Conservation (phyloP, 768 basidiomycete genomes). For the Steccherinum ochraceum region DNA sequence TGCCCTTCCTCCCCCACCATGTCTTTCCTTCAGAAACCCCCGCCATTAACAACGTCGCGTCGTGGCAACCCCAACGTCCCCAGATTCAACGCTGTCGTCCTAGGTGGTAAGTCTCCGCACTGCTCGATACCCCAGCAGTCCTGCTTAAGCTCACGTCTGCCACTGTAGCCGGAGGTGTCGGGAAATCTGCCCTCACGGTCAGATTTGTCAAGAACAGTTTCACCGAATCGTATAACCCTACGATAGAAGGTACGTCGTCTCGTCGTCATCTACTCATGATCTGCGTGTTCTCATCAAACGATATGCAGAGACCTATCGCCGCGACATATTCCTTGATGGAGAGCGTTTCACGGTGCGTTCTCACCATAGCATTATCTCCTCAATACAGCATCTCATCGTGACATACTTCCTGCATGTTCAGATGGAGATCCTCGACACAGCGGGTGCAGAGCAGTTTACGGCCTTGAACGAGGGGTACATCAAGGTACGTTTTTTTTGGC, state of each 20-base stretch:
- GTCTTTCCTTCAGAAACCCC: conserved; percentile 10
- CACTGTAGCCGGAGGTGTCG: conserved; percentile 72
- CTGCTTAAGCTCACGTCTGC: conserved; percentile 2
- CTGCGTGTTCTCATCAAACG: not conserved
- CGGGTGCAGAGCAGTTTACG: conserved; percentile 82
- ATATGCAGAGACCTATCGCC: conserved; percentile 62
- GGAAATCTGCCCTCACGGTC: conserved; percentile 82
- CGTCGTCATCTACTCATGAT: not conserved
- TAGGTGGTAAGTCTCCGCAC: conserved; percentile 52
- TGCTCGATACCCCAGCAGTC: conserved; percentile 2
- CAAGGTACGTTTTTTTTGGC: conserved; percentile 40
- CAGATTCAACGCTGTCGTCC: conserved; percentile 71
- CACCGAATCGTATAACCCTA: conserved; percentile 74
- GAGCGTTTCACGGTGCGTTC: conserved; percentile 51
- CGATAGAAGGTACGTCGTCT: conserved; percentile 62
- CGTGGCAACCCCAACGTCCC: conserved; percentile 38
- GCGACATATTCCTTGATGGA: conserved; percentile 59
- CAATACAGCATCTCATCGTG: conserved; percentile 4
- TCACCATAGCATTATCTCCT: not conserved
- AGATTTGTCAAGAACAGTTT: conserved; percentile 71
- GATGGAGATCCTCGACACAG: conserved; percentile 81
- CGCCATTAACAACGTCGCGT: conserved; percentile 5
- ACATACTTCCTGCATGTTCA: conserved; percentile 22
- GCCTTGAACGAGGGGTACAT: conserved; percentile 79
- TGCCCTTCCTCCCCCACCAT: conserved; percentile 2